Percentiles rank a stretch among this genome's conserved stretches.
These are phyloP conservation scores for Lactifluus rugatus DNA, from an alignment of 768 basidiomycete species.

Conservation along the genomic window DNA sequence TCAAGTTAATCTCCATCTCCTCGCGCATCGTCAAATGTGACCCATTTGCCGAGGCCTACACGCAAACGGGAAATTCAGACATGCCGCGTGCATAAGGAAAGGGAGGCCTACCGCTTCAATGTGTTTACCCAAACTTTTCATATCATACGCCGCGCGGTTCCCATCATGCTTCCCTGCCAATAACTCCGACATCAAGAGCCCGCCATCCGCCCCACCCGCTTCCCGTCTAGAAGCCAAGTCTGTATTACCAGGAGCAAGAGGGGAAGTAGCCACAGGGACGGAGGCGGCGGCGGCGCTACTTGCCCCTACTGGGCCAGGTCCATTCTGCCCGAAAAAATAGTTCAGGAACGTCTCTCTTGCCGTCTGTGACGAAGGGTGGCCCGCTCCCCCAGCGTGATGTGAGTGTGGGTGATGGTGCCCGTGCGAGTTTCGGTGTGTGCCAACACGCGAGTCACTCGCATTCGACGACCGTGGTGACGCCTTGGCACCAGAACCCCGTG, in stretches of 20 bases:
- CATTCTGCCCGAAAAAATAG: constrained; percentile 94
- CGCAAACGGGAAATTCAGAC: neutral
- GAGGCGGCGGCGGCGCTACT: constrained; percentile 22
- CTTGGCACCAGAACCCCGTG: constrained; percentile 32
- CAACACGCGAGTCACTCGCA: constrained; percentile 19
- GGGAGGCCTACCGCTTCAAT: constrained; percentile 76
- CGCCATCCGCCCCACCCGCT: constrained; percentile 39
- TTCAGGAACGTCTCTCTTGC: constrained; percentile 91
- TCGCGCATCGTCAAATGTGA: constrained; percentile 66
- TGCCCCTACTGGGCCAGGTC: constrained; percentile 60
- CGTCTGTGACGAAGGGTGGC: constrained; percentile 27
- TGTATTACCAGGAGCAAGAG: constrained; percentile 28
- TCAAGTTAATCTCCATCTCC: constrained; percentile 94
- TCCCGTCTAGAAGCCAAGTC: constrained; percentile 49
- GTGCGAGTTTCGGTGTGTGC: constrained; percentile 11
- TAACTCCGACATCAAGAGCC: constrained; percentile 43
- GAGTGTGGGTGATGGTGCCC: neutral
- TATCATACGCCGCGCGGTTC: constrained; percentile 84
- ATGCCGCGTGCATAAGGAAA: neutral
- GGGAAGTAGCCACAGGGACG: neutral
- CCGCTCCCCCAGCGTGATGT: constrained; percentile 18
- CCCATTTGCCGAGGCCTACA: constrained; percentile 43
- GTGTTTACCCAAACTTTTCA: constrained; percentile 97
- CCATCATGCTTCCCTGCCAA: constrained; percentile 66
- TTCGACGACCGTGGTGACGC: constrained; percentile 29